Evolutionary conservation across 305 asterid species (phyloP).

Genomic region (Fraxinus ornus): DNA sequence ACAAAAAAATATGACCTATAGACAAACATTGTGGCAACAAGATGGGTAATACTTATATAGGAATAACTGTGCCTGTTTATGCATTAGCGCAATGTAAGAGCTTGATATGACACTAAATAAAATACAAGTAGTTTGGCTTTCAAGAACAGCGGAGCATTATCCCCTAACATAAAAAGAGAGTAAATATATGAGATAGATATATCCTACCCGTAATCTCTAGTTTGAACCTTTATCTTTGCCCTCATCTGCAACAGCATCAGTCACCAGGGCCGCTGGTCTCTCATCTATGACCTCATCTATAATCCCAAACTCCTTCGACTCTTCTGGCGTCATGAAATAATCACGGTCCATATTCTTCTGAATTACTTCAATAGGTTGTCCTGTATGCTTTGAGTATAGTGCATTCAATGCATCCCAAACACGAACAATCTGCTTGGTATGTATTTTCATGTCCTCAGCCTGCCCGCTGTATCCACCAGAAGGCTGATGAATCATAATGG

Average conservation of each 20-base stretch:
- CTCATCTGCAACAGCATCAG: constrained; percentile 67
- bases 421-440: constrained; percentile 83
- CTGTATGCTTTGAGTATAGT: constrained; percentile 78
- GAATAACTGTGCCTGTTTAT: neutral
- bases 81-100: neutral
- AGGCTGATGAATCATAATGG: constrained; percentile 93
- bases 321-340: constrained; percentile 87
- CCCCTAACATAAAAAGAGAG: constrained; percentile 1
- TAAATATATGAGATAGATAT: neutral
- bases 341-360: constrained; percentile 87
- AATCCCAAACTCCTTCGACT: constrained; percentile 89
- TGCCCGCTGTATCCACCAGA: constrained; percentile 95
- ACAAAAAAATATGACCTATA: neutral
- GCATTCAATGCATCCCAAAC: constrained; percentile 77
- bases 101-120: neutral
- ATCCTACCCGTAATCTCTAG: constrained; percentile 47
- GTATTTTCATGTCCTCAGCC: constrained; percentile 84
- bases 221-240: constrained; percentile 60
- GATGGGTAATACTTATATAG: neutral
- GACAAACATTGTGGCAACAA: neutral
- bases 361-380: constrained; percentile 63
- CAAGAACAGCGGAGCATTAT: neutral
- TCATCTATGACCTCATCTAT: constrained; percentile 87
- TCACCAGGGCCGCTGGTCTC: constrained; percentile 69
- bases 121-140: neutral